Evolutionary conservation across 345 rosid genomes (phyloP).

Genomic region (Nephelium lappaceum): DNA sequence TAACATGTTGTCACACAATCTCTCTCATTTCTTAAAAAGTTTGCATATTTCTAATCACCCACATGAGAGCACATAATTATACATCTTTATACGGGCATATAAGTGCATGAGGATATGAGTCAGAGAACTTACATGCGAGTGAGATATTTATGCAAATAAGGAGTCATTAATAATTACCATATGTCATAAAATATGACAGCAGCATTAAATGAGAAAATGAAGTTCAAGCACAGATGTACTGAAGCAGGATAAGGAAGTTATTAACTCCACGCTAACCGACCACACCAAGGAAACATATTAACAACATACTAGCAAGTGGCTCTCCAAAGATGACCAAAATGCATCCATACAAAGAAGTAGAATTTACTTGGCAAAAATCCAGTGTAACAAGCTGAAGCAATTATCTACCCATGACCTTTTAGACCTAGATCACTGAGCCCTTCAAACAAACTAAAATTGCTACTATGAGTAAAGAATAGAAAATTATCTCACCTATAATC

Average conservation of each 20-base stretch:
- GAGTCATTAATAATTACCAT: neutral
- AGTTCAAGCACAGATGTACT: neutral
- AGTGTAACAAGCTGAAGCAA: neutral
- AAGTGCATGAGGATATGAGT: neutral
- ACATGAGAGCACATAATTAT: neutral
- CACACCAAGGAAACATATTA: neutral
- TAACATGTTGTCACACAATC: neutral
- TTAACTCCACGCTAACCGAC: neutral
- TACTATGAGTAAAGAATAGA: neutral
- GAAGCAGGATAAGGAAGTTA: neutral
- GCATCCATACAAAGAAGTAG: neutral
- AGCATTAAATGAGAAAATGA: neutral
- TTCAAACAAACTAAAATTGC: neutral
- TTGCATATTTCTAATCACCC: neutral
- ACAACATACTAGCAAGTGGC: neutral
- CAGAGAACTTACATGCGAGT: neutral
- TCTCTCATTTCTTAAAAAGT: neutral
- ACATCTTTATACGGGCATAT: too few relatives aligned
- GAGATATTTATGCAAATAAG: neutral
- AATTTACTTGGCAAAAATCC: neutral
- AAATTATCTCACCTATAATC: constrained; percentile 71
- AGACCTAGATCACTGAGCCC: neutral
- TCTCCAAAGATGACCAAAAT: neutral
- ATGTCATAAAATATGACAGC: neutral
- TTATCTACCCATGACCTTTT: neutral